phyloP scores from a whole-genome alignment of 371 early-diverging fungal species.

The Zancudomyces culisetae region DNA sequence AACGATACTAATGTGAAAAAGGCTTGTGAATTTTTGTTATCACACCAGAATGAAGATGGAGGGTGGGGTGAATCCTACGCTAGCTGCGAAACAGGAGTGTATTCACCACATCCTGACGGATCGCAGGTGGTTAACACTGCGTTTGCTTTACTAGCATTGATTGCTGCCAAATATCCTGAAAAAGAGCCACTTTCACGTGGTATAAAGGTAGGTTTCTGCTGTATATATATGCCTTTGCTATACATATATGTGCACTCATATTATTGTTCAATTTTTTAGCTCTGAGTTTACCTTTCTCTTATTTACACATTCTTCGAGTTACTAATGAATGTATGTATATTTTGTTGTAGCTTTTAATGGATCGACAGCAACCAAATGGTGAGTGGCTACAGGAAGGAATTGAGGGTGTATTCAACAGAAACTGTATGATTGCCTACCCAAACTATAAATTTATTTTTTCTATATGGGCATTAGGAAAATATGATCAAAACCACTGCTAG shows the following conservation, averaged over 20 bases:
- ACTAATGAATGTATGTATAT: too few species aligned
- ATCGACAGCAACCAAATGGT: constrained; percentile 68
- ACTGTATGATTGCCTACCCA: constrained; percentile 83
- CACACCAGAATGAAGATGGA: constrained; percentile 74
- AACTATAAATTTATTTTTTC: constrained; percentile 88
- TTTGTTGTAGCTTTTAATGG: constrained; percentile 48
- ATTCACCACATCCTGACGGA: constrained; percentile 22
- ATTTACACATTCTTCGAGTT: neutral
- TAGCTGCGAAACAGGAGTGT: constrained; percentile 22
- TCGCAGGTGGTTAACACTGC: constrained; percentile 84
- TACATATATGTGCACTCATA: too few species aligned
- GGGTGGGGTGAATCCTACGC: constrained; percentile 96
- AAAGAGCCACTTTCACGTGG: constrained; percentile 53
- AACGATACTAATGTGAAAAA: constrained; percentile 43
- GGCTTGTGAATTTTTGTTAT: constrained; percentile 73
- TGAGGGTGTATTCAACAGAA: constrained; percentile 95
- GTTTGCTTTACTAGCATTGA: constrained; percentile 66
- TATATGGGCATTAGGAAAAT: constrained; percentile 89
- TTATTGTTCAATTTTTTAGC: too few species aligned
- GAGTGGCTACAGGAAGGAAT: constrained; percentile 92
- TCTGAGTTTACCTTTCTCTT: neutral
- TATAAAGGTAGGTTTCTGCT: constrained; percentile 22
- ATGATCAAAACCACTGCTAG: constrained; percentile 32
- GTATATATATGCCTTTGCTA: neutral
- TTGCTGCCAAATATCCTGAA: constrained; percentile 76